Base-by-base conservation (phyloP, 2,329 filamentous ascomycete genomes). In the Massarina eburnea region DNA sequence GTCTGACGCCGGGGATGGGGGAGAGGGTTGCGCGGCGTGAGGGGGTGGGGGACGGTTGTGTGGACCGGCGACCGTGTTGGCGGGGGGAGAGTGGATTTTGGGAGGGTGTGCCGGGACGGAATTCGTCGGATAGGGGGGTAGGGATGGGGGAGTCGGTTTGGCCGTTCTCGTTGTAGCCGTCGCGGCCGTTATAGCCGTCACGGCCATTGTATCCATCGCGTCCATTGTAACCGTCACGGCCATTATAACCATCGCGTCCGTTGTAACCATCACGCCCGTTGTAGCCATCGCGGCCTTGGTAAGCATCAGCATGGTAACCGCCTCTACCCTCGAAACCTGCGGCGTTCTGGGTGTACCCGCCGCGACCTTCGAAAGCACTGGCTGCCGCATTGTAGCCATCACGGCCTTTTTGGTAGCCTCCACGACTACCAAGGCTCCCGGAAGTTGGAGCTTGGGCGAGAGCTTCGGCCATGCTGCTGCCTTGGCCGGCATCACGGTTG, bases 21-120 rank as follows among this genome's bases (percentile, higher is more conserved):
- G 66, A 68, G 8, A 71, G 57, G 2, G 68, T 71, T 10, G 68
- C 59, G 17, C 65, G 64, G 15, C 68, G 67, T 9, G 61, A 63
- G 10, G 61, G 58, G 10, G 58, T 54, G 7, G 62, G 62, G 9
- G 62, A 67, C 3, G 58, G 50, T 10, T 46, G 49, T 14, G 48
- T 55, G 3, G 32, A 24, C 7, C 52, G 58, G 19, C 61, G 61
- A 19, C 64, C 59, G 6, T 55, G 58, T 7, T 26, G 24, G 12
- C 64, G 61, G 4, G 63, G 64, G 41, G 60, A 66, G 39, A 62
- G 62, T 4, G 59, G 49, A 6, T 58, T 58, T 17, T 66, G 62
- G 12, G 54, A 55, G 7, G 64, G 63, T 3, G 65, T 67, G 3
- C 62, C 62, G 3, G 66, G 66, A 7, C 57, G 63, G 48, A 62